Base-by-base conservation (phyloP, 192 early-diverging fungal species). In the Endogone sp. region DNA sequence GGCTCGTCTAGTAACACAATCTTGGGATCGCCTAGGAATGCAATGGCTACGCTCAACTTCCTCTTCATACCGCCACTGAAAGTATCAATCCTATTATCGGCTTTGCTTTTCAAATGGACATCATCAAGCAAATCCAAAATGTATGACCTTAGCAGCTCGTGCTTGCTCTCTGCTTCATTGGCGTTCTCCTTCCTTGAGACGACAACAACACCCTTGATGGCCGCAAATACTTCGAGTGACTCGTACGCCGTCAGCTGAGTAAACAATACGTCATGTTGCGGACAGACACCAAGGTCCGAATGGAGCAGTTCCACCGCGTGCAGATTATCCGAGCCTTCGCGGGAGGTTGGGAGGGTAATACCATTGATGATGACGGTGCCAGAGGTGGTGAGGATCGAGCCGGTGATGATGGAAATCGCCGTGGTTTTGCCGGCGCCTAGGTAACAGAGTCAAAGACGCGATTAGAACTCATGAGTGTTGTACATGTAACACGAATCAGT, bases 31-130 rank as follows among this genome's bases (percentile, higher is more conserved):
- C 89, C 88, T 59, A 93, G 86, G 2, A 89, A 88, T 13, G 92
- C 84, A 64, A 93, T 89, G 29, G 89, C 79, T 67, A 91, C 77
- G 10, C 85, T 88, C 49, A 93, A 70, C 60, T 89, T 82, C 24
- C 92, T 79, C 75, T 91, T 91, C 91, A 90, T 91, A 21, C 90
- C 86, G 27, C 88, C 92, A 54, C 86, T 89, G 71, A 88, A 93
- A 2, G 86, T 49, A 6, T 49, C 37, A 49, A 49, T 49, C 1
- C 28, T 28, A 16, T 29, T 28, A 61, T 31, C 37, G 6, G 37
- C 37, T 16, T 49, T 49, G 16, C 16, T 16, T 49, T 49, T 49
- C 9, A 49, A 16, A 49, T 49, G 16, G 37, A 93, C 92, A 13
- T 86, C 86, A 62, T 84, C 85, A 55, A 93, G 75, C 3, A 90